These are phyloP conservation scores for Hortiboletus flavorubellus DNA, from an alignment of 768 basidiomycete genomes.

Conservation along the genomic window DNA sequence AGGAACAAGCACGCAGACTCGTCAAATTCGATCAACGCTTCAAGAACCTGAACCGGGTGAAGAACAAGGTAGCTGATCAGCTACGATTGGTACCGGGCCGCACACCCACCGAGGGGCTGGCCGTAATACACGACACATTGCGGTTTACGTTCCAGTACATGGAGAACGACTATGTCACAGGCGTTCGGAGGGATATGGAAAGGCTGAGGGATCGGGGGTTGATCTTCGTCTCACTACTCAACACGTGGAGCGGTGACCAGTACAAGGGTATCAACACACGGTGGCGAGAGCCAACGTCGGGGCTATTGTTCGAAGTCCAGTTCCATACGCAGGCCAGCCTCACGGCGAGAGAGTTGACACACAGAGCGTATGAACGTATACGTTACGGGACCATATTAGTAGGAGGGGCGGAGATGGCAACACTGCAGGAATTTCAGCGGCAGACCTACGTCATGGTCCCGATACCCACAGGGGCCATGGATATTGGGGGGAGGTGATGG, in stretches of 20 bases:
- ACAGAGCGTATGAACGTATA: background rate
- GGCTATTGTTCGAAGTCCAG: slow-evolving; percentile 1
- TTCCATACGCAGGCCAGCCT: slow-evolving; percentile 1
- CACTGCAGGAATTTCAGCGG: background rate
- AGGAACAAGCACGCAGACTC: background rate
- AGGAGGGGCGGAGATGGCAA: background rate
- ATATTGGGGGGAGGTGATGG: background rate
- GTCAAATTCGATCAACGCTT: background rate
- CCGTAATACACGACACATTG: background rate
- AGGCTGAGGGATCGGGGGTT: background rate
- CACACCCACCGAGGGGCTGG: background rate
- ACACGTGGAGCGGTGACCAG: background rate
- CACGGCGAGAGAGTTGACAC: background rate
- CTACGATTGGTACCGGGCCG: background rate
- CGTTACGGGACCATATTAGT: background rate
- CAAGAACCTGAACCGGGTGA: background rate
- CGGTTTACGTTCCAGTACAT: background rate
- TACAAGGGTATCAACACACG: background rate
- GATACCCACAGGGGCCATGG: background rate
- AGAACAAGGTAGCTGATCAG: background rate
- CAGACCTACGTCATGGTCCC: background rate
- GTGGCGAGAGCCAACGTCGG: background rate
- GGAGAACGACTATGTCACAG: background rate
- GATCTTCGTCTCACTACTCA: background rate
- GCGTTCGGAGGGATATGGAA: background rate